A percentile compares a stretch with the other conserved stretches of the same genome.
Conservation (phyloP, 2,329 filamentous ascomycete genomes). For the Penicillium aurantiogriseum region DNA sequence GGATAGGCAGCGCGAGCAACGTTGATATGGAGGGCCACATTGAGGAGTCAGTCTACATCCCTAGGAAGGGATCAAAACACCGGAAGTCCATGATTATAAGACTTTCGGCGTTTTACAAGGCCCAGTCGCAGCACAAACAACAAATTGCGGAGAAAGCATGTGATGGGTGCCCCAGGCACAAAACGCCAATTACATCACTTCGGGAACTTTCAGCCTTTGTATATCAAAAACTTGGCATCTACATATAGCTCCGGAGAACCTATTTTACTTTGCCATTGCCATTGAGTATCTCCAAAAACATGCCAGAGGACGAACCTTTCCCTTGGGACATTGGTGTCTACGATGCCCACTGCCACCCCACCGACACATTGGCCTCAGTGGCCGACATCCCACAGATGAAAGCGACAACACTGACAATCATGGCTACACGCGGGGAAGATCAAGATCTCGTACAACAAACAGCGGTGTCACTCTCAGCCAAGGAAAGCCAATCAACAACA, state of each 20-base stretch:
- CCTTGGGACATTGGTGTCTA: slow-evolving; percentile 64
- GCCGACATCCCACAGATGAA: slow-evolving; percentile 57
- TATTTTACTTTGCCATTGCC: not conserved
- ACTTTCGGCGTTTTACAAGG: not conserved
- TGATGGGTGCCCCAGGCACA: slow-evolving; percentile 13
- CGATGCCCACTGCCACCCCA: slow-evolving; percentile 67
- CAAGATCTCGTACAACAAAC: slow-evolving; percentile 57
- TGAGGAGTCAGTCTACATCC: slow-evolving; percentile 13
- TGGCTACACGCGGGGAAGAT: slow-evolving; percentile 62
- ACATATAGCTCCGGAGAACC: too few relatives aligned
- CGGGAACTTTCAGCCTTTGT: not conserved
- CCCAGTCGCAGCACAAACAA: not conserved
- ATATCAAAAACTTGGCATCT: not conserved
- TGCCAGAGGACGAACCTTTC: slow-evolving; percentile 36
- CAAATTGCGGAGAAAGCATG: slow-evolving; percentile 13
- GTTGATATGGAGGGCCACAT: slow-evolving; percentile 33
- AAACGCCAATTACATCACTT: slow-evolving; percentile 10
- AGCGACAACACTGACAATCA: slow-evolving; percentile 58
- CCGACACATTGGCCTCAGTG: slow-evolving; percentile 61
- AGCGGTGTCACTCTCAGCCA: slow-evolving; percentile 37
- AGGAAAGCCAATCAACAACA: slow-evolving; percentile 15
- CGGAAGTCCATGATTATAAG: not conserved
- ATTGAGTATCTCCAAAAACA: not conserved
- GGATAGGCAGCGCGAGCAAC: slow-evolving; percentile 58
- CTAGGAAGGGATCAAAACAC: not conserved